Conservation (phyloP, 2,329 filamentous ascomycete species). For the Helotiales sp. region DNA sequence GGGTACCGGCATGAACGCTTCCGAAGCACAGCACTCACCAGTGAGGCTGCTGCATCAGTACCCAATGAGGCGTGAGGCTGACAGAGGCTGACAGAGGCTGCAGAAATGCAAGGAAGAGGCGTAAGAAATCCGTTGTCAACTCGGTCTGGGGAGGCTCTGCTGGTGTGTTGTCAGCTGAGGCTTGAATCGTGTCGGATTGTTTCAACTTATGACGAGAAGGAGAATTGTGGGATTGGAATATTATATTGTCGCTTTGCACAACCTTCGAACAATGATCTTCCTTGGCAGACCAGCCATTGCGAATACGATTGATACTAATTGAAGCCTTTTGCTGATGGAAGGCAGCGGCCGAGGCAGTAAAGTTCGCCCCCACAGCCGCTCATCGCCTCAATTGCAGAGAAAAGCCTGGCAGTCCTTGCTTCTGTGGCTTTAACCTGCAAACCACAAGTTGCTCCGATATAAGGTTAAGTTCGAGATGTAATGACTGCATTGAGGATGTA, state of each 20-base stretch:
- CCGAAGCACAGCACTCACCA: not conserved
- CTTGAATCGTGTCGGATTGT: not conserved
- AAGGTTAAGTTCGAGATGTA: too few species aligned
- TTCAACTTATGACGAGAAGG: not conserved
- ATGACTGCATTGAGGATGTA: not conserved
- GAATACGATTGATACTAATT: not conserved
- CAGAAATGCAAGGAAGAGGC: not conserved
- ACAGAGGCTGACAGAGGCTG: not conserved
- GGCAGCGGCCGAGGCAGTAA: not conserved
- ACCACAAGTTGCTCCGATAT: not conserved
- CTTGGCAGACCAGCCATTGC: too few species aligned
- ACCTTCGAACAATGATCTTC: too few species aligned
- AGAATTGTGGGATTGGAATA: not conserved
- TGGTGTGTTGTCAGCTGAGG: not conserved
- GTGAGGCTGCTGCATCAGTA: not conserved
- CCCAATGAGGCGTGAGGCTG: not conserved
- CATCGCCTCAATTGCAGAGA: not conserved
- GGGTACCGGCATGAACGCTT: not conserved
- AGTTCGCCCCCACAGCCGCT: slow-evolving; percentile 1
- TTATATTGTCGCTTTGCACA: not conserved
- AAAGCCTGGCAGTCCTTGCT: not conserved
- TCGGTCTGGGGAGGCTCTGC: not conserved
- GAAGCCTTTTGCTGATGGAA: not conserved
- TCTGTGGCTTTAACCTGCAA: not conserved
- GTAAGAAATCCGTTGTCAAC: not conserved